Percentiles rank a stretch among this genome's conserved stretches.
These are phyloP conservation scores for Boletus fagicola DNA, from an alignment of 768 basidiomycete species.

Conservation along the genomic window DNA sequence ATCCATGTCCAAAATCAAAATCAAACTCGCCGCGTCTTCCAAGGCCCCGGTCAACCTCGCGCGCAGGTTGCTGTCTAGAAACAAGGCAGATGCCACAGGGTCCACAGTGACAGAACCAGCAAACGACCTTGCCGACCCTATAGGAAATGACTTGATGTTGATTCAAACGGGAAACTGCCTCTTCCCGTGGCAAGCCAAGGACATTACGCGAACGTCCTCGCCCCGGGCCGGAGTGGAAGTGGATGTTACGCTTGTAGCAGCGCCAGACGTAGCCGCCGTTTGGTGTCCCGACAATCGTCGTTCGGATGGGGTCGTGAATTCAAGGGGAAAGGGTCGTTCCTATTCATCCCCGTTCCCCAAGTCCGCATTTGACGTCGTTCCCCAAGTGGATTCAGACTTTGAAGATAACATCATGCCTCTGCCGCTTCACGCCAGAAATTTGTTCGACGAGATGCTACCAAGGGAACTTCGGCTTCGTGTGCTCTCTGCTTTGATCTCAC, in stretches of 20 bases:
- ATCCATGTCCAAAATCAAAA: constrained; percentile 49
- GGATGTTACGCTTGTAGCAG: constrained; percentile 8
- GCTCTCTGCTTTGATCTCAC: constrained; percentile 49
- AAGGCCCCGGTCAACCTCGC: constrained; percentile 50
- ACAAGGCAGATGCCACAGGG: constrained; percentile 24
- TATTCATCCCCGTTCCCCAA: constrained; percentile 64
- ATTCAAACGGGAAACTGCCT: constrained; percentile 36
- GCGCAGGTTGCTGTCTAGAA: constrained; percentile 53
- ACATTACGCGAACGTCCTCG: constrained; percentile 16
- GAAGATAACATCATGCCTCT: constrained; percentile 54
- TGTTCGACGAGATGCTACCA: constrained; percentile 71
- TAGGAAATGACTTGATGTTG: constrained; percentile 20
- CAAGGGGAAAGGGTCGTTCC: constrained; percentile 56
- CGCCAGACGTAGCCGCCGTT: constrained; percentile 5
- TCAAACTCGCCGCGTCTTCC: constrained; percentile 43
- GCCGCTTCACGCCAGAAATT: constrained; percentile 43
- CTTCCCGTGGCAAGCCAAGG: constrained; percentile 44
- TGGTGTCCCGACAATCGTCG: constrained; percentile 19
- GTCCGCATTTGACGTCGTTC: constrained; percentile 59
- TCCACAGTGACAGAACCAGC: constrained; percentile 9
- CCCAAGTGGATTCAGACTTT: constrained; percentile 38
- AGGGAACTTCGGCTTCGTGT: constrained; percentile 67
- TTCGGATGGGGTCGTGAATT: constrained; percentile 16
- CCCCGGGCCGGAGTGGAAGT: constrained; percentile 13
- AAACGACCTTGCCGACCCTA: constrained; percentile 7